A percentile compares a stretch with the other conserved stretches of the same genome.
These are phyloP conservation scores for Fomitopsis schrenkii DNA, from an alignment of 1,284 basidiomycete species.

Conservation along the genomic window DNA sequence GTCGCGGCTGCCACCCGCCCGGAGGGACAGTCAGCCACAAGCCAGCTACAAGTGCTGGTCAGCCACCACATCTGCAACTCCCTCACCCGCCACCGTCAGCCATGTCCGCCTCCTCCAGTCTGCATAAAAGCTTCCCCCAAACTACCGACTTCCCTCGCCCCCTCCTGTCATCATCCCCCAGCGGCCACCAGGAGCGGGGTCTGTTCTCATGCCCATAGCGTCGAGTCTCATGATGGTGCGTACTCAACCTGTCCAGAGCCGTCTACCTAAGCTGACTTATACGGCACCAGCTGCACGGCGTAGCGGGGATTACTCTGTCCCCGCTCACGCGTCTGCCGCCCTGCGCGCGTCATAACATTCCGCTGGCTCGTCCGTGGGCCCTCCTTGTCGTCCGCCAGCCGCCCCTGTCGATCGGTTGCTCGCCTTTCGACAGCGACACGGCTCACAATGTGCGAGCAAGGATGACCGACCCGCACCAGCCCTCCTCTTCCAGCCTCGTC, in stretches of 20 bases:
- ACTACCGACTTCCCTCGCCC: not conserved
- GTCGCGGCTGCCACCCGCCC: too few relatives aligned
- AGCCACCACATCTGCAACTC: not conserved
- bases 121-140: not conserved
- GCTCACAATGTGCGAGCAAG: slow-evolving; percentile 1
- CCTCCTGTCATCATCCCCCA: not conserved
- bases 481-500: not conserved
- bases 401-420: not conserved
- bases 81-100: not conserved
- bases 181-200: not conserved
- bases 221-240: not conserved
- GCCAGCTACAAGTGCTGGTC: not conserved
- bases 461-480: not conserved
- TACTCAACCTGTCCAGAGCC: not conserved
- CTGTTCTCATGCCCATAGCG: not conserved
- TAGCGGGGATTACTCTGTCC: not conserved
- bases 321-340: not conserved
- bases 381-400: slow-evolving; percentile 2
- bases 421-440: not conserved
- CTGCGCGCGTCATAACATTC: not conserved
- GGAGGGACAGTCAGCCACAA: too few relatives aligned
- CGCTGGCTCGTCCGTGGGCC: not conserved
- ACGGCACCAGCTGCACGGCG: not conserved
- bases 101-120: not conserved
- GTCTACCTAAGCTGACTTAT: not conserved